These are phyloP conservation scores for Metschnikowia hibisci DNA, from an alignment of 805 yeast genomes.

Conservation along the genomic window DNA sequence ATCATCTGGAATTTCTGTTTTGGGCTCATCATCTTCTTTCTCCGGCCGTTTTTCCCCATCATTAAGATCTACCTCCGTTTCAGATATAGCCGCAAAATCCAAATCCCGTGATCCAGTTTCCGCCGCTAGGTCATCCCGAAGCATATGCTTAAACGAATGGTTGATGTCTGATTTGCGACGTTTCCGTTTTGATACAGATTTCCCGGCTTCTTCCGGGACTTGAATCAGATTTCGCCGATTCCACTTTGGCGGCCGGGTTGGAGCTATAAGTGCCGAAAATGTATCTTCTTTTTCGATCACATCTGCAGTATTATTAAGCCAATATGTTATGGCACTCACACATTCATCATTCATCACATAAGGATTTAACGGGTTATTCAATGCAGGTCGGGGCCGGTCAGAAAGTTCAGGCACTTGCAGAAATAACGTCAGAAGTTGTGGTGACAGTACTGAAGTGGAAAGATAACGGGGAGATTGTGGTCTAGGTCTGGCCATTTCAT, in stretches of 20 bases:
- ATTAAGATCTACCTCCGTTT: not conserved
- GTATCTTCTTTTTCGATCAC: slow-evolving; percentile 16
- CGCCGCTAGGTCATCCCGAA: too few species aligned
- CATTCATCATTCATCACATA: slow-evolving; percentile 38
- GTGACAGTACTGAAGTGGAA: slow-evolving; percentile 14
- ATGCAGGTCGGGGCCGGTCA: slow-evolving; percentile 5
- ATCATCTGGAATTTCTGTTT: not conserved
- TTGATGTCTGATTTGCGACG: slow-evolving; percentile 10
- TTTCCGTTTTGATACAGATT: slow-evolving; percentile 12
- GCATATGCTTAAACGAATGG: too few species aligned
- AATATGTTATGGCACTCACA: slow-evolving; percentile 34
- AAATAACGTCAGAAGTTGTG: slow-evolving; percentile 15
- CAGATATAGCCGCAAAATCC: slow-evolving; percentile 5
- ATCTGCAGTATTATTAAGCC: slow-evolving; percentile 23
- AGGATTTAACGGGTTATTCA: slow-evolving; percentile 12
- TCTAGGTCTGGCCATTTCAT: not conserved
- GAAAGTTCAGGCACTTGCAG: slow-evolving; percentile 3
- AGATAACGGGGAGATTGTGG: slow-evolving; percentile 10
- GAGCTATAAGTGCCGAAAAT: slow-evolving; percentile 8
- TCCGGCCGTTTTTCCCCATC: too few species aligned
- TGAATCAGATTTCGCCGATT: slow-evolving; percentile 16
- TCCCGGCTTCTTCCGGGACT: slow-evolving; percentile 9
- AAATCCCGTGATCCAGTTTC: not conserved
- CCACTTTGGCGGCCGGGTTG: slow-evolving; percentile 28
- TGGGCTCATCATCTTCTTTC: too few species aligned